These are phyloP conservation scores for Sonneratia caseolaris DNA, from an alignment of 345 rosid genomes.

Conservation along the genomic window DNA sequence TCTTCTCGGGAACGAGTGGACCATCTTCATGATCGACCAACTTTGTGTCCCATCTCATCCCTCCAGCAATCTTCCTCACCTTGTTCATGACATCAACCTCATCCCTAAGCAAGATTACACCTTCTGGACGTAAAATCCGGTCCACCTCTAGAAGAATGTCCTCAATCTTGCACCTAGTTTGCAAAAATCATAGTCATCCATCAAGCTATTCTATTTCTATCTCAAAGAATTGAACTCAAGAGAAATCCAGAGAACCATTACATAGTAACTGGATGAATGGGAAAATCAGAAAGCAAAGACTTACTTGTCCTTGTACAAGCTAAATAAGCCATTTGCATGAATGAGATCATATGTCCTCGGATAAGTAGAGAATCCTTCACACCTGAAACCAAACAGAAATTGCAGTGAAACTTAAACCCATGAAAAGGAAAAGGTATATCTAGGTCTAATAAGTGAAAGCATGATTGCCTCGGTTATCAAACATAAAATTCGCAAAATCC, in stretches of 20 bases:
- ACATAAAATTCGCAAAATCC: background rate
- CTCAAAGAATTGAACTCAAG: background rate
- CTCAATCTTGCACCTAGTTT: conserved; percentile 63
- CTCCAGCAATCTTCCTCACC: conserved; percentile 52
- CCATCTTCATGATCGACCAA: conserved; percentile 94
- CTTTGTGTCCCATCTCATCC: conserved; percentile 95
- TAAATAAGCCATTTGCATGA: conserved; percentile 72
- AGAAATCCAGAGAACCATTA: background rate
- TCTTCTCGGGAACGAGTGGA: conserved; percentile 82
- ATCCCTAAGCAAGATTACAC: conserved; percentile 66
- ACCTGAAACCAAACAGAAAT: conserved; percentile 42
- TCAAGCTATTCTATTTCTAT: background rate
- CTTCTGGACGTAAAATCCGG: conserved; percentile 85
- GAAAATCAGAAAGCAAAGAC: conserved; percentile 8
- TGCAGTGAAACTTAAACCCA: background rate
- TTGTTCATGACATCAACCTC: conserved; percentile 73
- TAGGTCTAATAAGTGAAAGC: background rate
- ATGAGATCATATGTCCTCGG: conserved; percentile 93
- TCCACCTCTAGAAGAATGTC: conserved; percentile 90
- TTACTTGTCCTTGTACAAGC: conserved; percentile 68
- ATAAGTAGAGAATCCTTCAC: conserved; percentile 97
- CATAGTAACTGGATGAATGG: background rate
- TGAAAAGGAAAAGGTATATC: too few relatives aligned
- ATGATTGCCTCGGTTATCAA: background rate
- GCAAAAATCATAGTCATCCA: background rate